A percentile compares a stretch with the other conserved stretches of the same genome.
Evolutionary conservation across 768 basidiomycete species (phyloP).

Genomic region (Pisolithus microcarpus): DNA sequence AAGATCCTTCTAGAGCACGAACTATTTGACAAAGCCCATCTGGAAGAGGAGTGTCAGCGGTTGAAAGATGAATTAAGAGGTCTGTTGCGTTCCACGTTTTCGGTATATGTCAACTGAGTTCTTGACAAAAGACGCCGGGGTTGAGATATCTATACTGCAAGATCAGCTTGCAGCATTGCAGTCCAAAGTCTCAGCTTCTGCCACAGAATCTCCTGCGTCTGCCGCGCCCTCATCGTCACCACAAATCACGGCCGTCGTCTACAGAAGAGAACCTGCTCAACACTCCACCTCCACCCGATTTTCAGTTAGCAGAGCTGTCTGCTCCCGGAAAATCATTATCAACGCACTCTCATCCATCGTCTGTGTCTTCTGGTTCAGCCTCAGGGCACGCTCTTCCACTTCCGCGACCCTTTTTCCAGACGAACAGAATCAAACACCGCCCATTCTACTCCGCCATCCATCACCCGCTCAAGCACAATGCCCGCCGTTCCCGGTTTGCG

Average conservation of each 20-base stretch:
- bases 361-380: constrained; percentile 25
- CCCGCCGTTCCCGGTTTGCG: constrained; percentile 45
- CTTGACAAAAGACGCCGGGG: constrained; percentile 60
- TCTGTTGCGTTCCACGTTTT: constrained; percentile 23
- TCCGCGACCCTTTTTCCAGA: constrained; percentile 44
- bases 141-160: constrained; percentile 75
- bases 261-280: constrained; percentile 52
- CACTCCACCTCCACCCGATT: constrained; percentile 52
- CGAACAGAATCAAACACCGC: constrained; percentile 34
- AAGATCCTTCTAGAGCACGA: constrained; percentile 97
- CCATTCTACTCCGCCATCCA: constrained; percentile 39
- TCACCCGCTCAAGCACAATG: constrained; percentile 53
- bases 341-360: constrained; percentile 28
- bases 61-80: constrained; percentile 91
- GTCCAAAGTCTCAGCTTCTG: constrained; percentile 23
- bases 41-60: constrained; percentile 89
- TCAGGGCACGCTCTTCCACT: constrained; percentile 43
- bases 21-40: constrained; percentile 77
- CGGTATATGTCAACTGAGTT: constrained; percentile 10
- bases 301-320: constrained; percentile 52
- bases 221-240: constrained; percentile 26
- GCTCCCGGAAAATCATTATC: constrained; percentile 35
- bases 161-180: constrained; percentile 54
- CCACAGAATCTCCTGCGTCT: constrained; percentile 21
- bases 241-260: constrained; percentile 22